A percentile compares a stretch with the other conserved stretches of the same genome.
These are phyloP conservation scores for Agaricus subrufescens DNA, from an alignment of 768 basidiomycete species.

Conservation along the genomic window DNA sequence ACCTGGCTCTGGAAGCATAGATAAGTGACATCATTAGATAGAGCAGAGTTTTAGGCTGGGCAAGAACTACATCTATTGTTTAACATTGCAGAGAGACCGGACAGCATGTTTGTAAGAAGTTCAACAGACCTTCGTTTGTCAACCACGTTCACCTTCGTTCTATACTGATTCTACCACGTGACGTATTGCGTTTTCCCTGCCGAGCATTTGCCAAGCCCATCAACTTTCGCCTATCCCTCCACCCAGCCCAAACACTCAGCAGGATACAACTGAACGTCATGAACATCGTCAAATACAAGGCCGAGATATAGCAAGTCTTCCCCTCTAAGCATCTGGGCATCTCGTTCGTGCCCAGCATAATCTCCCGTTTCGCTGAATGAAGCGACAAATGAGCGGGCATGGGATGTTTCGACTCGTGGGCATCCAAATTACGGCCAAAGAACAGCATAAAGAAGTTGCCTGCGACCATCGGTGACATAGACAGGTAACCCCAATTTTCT, in stretches of 20 bases:
- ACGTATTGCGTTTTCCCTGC: not conserved
- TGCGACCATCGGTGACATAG: slow-evolving; percentile 69
- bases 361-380: not conserved
- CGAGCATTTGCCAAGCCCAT: not conserved
- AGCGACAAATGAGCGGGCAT: not conserved
- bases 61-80: too few species aligned
- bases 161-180: not conserved
- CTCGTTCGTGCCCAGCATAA: slow-evolving; percentile 5
- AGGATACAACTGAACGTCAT: slow-evolving; percentile 42
- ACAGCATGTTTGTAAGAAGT: not conserved
- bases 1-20: too few species aligned
- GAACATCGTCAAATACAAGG: slow-evolving; percentile 45
- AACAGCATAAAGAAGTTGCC: slow-evolving; percentile 82
- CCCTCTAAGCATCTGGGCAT: slow-evolving; percentile 51
- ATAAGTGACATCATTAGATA: too few species aligned
- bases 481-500: slow-evolving; percentile 83
- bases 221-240: slow-evolving; percentile 39
- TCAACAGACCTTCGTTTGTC: not conserved
- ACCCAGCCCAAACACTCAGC: slow-evolving; percentile 48
- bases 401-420: slow-evolving; percentile 39
- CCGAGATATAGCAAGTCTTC: slow-evolving; percentile 53
- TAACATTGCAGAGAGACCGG: not conserved
- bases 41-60: not conserved
- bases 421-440: slow-evolving; percentile 79
- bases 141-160: not conserved